A percentile compares a stretch with the other conserved stretches of the same genome.
phyloP scores from a whole-genome alignment of 371 early-diverging fungal species.

The Rhizomucor pusillus region DNA sequence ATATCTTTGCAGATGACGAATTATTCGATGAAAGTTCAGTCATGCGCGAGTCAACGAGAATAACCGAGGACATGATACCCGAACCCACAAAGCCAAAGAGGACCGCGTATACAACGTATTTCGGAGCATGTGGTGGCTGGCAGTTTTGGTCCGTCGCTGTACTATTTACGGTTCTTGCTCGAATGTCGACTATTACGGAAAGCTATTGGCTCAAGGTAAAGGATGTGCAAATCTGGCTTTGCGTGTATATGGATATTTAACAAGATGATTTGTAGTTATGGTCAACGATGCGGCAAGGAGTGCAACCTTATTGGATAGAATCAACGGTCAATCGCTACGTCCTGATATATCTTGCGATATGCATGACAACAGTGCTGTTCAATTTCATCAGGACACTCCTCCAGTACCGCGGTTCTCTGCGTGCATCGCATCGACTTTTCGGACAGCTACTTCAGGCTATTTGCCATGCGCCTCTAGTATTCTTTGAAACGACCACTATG shows the following conservation, averaged over 20 bases:
- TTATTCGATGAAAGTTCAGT: constrained; percentile 34
- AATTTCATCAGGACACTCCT: constrained; percentile 54
- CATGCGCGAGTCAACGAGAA: constrained; percentile 31
- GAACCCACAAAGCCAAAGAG: constrained; percentile 14
- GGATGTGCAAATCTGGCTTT: too few relatives aligned
- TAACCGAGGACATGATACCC: constrained; percentile 13
- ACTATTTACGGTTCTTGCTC: constrained; percentile 30
- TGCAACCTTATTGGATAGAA: neutral
- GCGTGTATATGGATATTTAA: neutral
- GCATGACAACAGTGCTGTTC: constrained; percentile 18
- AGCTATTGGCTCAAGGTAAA: constrained; percentile 55
- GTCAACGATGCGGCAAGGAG: constrained; percentile 25
- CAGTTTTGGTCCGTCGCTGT: constrained; percentile 35
- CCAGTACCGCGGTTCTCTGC: constrained; percentile 59
- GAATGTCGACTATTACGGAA: constrained; percentile 35
- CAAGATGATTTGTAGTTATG: constrained; percentile 24
- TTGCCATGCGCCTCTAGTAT: constrained; percentile 70
- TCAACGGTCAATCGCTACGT: constrained; percentile 8
- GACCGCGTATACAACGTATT: constrained; percentile 41
- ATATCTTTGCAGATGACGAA: constrained; percentile 25
- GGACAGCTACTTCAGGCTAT: constrained; percentile 55
- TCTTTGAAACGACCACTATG: constrained; percentile 86
- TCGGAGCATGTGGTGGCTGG: constrained; percentile 46
- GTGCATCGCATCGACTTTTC: constrained; percentile 63
- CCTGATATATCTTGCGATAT: constrained; percentile 20